Conservation (phyloP, 2,329 filamentous ascomycete genomes). For the Hypoxylon sp. region DNA sequence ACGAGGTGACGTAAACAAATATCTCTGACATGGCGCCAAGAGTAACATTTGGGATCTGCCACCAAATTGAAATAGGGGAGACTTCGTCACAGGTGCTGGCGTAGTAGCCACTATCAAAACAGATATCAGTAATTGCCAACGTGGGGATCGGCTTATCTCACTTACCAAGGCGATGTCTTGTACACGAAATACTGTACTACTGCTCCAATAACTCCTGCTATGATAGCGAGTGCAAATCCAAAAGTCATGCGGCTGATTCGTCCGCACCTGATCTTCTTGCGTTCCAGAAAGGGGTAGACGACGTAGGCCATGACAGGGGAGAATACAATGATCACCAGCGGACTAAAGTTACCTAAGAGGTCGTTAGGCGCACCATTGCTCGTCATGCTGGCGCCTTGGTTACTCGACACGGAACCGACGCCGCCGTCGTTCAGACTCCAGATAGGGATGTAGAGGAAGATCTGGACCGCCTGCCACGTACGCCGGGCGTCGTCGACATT, state of each 20-base stretch:
- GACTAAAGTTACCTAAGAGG: conserved; percentile 69
- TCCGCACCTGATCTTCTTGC: conserved; percentile 64
- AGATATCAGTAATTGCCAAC: not conserved
- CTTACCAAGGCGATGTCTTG: conserved; percentile 61
- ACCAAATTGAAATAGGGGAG: conserved; percentile 63
- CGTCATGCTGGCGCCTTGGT: conserved; percentile 57
- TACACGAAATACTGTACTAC: conserved; percentile 71
- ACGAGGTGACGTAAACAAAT: conserved; percentile 70
- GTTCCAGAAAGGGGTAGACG: conserved; percentile 69
- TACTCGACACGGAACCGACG: conserved; percentile 52
- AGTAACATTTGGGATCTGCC: conserved; percentile 62
- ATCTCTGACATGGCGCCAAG: conserved; percentile 67
- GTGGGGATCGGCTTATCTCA: not conserved
- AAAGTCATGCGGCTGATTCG: conserved; percentile 68
- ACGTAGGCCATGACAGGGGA: conserved; percentile 64
- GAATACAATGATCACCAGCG: conserved; percentile 69
- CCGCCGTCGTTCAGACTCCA: conserved; percentile 57
- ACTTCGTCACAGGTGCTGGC: conserved; percentile 56
- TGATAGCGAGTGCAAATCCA: conserved; percentile 64
- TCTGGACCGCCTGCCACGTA: conserved; percentile 56
- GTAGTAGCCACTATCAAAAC: conserved; percentile 53
- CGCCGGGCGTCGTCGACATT: conserved; percentile 75
- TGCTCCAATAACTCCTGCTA: conserved; percentile 66
- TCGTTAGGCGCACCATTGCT: conserved; percentile 69
- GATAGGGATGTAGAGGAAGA: conserved; percentile 58